Conservation (phyloP, 148 eudicot genomes). For the Chenopodium album region DNA sequence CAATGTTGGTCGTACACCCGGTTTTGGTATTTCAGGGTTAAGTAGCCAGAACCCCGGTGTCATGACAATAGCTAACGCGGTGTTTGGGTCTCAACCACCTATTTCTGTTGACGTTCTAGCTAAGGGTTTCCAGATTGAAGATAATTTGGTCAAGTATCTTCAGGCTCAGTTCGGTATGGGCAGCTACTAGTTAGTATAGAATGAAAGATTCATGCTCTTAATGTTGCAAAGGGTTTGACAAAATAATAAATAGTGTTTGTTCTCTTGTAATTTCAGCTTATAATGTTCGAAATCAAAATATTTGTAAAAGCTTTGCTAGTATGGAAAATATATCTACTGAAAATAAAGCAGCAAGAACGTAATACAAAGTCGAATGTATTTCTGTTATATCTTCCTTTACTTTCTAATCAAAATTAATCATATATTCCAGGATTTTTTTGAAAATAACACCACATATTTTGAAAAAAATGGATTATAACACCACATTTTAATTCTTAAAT, state of each 20-base stretch:
- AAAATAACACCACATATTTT: too few relatives aligned
- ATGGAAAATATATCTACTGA: neutral
- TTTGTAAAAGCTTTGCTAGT: neutral
- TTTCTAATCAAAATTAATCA: too few relatives aligned
- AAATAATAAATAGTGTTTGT: neutral
- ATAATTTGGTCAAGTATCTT: constrained; percentile 4
- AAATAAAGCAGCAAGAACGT: neutral
- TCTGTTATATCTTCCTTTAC: neutral
- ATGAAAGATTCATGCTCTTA: neutral
- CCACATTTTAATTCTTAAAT: too few relatives aligned
- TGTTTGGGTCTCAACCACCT: constrained; percentile 28
- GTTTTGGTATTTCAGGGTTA: constrained; percentile 22
- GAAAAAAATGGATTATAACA: too few relatives aligned
- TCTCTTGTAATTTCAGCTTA: neutral
- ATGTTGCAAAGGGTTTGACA: neutral
- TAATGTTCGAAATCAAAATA: neutral
- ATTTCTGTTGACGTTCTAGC: constrained; percentile 24
- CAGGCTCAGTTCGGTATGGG: constrained; percentile 18
- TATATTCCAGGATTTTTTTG: too few relatives aligned
- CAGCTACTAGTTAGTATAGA: neutral
- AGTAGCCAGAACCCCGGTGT: constrained; percentile 39
- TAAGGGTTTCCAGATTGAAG: constrained; percentile 28
- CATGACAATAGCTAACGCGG: constrained; percentile 27
- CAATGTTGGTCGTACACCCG: constrained; percentile 23
- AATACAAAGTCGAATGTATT: neutral